phyloP scores from a whole-genome alignment of 345 rosid genomes.

The Physaria fendleri region DNA sequence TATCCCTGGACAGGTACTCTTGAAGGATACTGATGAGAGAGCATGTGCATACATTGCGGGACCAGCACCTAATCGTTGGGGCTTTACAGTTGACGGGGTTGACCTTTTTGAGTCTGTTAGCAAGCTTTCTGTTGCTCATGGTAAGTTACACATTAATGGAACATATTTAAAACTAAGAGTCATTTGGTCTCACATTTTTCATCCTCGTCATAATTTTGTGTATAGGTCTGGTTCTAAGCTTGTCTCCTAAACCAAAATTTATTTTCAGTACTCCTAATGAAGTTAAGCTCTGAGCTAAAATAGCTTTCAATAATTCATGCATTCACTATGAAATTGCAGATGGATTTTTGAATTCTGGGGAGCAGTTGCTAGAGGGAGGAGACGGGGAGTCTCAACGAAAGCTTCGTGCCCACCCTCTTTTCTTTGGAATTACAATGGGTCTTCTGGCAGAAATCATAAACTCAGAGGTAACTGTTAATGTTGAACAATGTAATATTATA shows the following conservation, averaged over 20 bases:
- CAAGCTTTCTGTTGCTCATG: slow-evolving; percentile 41
- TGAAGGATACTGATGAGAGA: slow-evolving; percentile 98
- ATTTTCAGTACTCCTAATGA: background rate
- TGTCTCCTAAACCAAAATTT: background rate
- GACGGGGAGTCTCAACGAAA: slow-evolving; percentile 42
- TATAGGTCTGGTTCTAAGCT: slow-evolving; percentile 10
- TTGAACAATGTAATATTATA: background rate
- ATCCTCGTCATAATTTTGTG: background rate
- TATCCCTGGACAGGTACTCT: slow-evolving; percentile 57
- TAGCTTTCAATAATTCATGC: slow-evolving; percentile 9
- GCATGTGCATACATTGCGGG: slow-evolving; percentile 99
- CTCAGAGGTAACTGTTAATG: slow-evolving; percentile 62
- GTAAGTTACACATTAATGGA: slow-evolving; percentile 36
- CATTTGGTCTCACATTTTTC: background rate
- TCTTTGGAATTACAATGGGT: slow-evolving; percentile 91
- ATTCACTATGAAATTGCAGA: slow-evolving; percentile 42
- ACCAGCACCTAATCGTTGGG: slow-evolving; percentile 99
- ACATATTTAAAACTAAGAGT: background rate
- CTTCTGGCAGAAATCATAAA: slow-evolving; percentile 92
- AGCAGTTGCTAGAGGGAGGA: slow-evolving; percentile 31
- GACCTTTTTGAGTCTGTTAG: slow-evolving; percentile 62
- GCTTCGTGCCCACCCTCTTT: slow-evolving; percentile 79
- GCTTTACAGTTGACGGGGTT: slow-evolving; percentile 74
- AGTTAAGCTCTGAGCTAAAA: background rate
- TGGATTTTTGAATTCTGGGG: slow-evolving; percentile 38